Percentiles rank a stretch among this genome's conserved stretches.
Conservation (phyloP, 2,329 filamentous ascomycete species). For the Monilinia laxa region DNA sequence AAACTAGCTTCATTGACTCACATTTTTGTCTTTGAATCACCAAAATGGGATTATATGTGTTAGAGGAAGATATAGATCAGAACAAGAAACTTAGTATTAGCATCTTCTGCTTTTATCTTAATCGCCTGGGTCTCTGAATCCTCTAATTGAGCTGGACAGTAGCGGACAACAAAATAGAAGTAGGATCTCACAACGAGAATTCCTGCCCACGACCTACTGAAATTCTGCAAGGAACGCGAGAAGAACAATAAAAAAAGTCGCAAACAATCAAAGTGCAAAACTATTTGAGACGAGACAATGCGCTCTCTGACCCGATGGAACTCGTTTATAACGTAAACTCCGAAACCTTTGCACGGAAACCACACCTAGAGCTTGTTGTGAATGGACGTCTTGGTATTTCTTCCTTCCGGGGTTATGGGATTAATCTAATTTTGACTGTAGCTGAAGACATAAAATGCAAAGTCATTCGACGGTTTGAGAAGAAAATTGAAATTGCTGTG, state of each 20-base stretch:
- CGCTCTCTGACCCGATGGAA: background rate
- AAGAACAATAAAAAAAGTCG: background rate
- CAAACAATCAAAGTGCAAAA: background rate
- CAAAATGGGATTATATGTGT: background rate
- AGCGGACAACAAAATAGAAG: background rate
- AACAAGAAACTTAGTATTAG: background rate
- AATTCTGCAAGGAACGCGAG: background rate
- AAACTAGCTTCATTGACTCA: background rate
- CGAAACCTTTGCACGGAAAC: background rate
- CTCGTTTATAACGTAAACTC: background rate
- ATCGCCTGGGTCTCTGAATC: background rate
- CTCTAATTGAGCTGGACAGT: background rate
- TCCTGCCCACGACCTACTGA: background rate
- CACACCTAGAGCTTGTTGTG: background rate
- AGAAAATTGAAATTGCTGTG: background rate
- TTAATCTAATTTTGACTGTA: background rate
- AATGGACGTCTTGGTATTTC: background rate
- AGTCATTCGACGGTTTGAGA: background rate
- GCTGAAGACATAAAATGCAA: background rate
- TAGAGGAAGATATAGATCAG: background rate
- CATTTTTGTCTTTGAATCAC: background rate
- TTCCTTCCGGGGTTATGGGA: background rate
- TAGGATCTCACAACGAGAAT: background rate
- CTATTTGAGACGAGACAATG: background rate
- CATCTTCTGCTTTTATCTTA: background rate